These are phyloP conservation scores for Agaricus subrufescens DNA, from an alignment of 768 basidiomycete genomes.

Conservation along the genomic window DNA sequence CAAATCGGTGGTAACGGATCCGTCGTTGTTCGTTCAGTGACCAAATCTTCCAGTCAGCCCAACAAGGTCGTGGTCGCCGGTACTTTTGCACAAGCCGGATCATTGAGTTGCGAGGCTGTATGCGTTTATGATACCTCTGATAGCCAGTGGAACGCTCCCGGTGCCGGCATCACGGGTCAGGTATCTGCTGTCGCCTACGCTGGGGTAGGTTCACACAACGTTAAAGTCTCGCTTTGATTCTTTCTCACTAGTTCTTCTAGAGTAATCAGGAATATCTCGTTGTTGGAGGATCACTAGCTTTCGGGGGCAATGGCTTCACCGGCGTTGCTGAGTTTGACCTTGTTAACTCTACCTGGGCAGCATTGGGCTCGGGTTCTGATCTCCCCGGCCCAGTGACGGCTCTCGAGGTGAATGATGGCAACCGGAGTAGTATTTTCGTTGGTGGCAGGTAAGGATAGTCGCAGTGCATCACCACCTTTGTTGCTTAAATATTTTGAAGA, in stretches of 20 bases:
- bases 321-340: constrained; percentile 76
- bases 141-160: constrained; percentile 80
- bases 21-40: constrained; percentile 71
- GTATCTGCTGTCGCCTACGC: constrained; percentile 75
- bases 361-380: constrained; percentile 52
- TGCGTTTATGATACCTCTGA: constrained; percentile 66
- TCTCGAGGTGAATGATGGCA: constrained; percentile 76
- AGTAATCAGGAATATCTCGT: constrained; percentile 63
- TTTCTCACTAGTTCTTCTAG: constrained; percentile 29
- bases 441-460: constrained; percentile 68
- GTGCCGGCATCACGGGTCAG: constrained; percentile 77
- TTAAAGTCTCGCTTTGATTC: background rate
- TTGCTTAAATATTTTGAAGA: constrained; percentile 23
- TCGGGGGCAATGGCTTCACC: constrained; percentile 57
- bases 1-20: constrained; percentile 46
- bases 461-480: background rate
- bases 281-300: constrained; percentile 73
- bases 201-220: constrained; percentile 52
- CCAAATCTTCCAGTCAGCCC: constrained; percentile 51
- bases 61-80: constrained; percentile 79
- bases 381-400: constrained; percentile 92
- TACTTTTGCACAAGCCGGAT: constrained; percentile 78
- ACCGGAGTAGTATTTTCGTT: constrained; percentile 81
- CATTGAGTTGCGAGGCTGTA: constrained; percentile 67
- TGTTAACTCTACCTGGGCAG: constrained; percentile 68